phyloP scores from a whole-genome alignment of 192 early-diverging fungal genomes.

The Dimargaris verticillata region DNA sequence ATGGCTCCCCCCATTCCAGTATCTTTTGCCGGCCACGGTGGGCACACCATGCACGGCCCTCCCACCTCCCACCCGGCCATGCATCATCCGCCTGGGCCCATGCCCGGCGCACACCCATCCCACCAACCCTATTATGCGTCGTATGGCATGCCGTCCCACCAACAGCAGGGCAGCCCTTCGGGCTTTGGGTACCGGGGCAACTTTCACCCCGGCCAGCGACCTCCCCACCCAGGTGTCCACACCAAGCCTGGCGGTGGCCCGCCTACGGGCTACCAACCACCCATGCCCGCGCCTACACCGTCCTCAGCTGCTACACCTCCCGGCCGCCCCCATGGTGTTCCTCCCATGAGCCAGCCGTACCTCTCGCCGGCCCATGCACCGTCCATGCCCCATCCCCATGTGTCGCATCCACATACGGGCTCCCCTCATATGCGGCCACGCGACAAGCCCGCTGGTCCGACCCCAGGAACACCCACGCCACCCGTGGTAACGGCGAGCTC shows the following conservation, averaged over 20 bases:
- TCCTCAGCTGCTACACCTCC: background rate
- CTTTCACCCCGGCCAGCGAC: background rate
- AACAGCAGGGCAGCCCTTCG: background rate
- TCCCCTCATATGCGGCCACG: conserved; percentile 10
- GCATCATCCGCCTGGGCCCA: background rate
- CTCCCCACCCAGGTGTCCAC: background rate
- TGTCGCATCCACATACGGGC: background rate
- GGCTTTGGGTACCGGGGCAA: conserved; percentile 1
- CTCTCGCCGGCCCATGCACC: background rate
- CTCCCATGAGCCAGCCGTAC: background rate
- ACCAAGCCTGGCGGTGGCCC: background rate
- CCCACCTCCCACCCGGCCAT: conserved; percentile 1
- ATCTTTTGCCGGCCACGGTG: background rate
- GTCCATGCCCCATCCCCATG: background rate
- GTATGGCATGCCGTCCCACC: background rate
- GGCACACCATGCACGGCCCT: background rate
- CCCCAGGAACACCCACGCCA: background rate
- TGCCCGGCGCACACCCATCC: background rate
- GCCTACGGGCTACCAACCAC: background rate
- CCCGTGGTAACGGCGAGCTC: no score
- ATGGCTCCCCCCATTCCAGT: background rate
- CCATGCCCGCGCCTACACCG: background rate
- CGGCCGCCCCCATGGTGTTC: background rate
- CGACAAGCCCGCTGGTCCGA: conserved; percentile 4
- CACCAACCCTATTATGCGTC: conserved; percentile 2